phyloP scores from a whole-genome alignment of 495 filamentous ascomycete species.

The Eremomyces bilateralis region DNA sequence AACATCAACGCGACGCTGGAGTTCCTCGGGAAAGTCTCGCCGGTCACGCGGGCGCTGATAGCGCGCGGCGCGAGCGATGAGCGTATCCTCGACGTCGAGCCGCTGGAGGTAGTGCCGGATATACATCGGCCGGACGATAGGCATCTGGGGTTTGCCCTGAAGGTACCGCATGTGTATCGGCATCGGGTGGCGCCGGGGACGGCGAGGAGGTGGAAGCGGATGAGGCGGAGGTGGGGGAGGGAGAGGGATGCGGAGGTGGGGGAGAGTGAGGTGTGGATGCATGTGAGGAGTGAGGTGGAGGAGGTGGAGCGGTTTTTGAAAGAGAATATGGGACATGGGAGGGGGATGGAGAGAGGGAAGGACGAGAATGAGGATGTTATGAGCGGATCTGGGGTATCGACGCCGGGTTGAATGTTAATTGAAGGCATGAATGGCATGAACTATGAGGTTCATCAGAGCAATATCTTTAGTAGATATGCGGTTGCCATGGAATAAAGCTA shows the following conservation, averaged over 20 bases:
- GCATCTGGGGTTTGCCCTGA: not conserved
- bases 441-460: too few species aligned
- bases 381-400: too few species aligned
- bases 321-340: too few species aligned
- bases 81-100: not conserved
- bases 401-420: too few species aligned
- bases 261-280: not conserved
- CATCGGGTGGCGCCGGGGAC: not conserved
- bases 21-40: slow-evolving; percentile 7
- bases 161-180: not conserved
- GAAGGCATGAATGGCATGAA: too few species aligned
- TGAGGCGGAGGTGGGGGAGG: not conserved
- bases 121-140: not conserved
- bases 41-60: not conserved
- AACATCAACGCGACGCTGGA: slow-evolving; percentile 27
- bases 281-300: not conserved
- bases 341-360: too few species aligned
- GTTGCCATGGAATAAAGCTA: too few species aligned
- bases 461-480: too few species aligned
- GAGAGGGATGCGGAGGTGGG: not conserved
- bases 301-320: not conserved
- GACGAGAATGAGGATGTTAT: too few species aligned
- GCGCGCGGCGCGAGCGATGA: not conserved
- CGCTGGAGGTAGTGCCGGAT: not conserved
- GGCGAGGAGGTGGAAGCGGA: not conserved